phyloP scores from a whole-genome alignment of 2,329 filamentous ascomycete species.

The Hypomyces rosellus region DNA sequence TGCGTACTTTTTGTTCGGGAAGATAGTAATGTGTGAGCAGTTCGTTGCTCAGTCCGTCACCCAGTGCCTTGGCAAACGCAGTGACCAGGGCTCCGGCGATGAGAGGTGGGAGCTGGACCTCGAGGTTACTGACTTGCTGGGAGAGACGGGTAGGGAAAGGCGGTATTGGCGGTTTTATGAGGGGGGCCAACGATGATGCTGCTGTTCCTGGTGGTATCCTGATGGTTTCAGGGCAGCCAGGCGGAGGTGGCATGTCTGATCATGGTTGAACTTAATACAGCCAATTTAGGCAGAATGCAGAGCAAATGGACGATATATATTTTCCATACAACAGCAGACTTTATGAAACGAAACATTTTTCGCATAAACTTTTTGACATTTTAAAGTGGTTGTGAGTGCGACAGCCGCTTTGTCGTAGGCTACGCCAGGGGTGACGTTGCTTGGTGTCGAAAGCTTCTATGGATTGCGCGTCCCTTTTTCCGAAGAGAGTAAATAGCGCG shows the following conservation, averaged over 20 bases:
- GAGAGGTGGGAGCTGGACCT: slow-evolving; percentile 29
- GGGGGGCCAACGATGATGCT: slow-evolving; percentile 7
- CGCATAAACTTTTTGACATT: neutral
- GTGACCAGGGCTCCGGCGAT: slow-evolving; percentile 29
- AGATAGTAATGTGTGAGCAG: slow-evolving; percentile 33
- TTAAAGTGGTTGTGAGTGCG: neutral
- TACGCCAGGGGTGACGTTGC: slow-evolving; percentile 23
- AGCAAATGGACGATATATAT: too few species aligned
- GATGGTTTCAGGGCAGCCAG: slow-evolving; percentile 20
- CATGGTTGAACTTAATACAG: slow-evolving; percentile 15
- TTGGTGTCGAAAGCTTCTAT: slow-evolving; percentile 15
- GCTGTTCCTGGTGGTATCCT: slow-evolving; percentile 18
- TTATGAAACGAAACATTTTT: neutral
- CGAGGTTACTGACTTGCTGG: slow-evolving; percentile 24
- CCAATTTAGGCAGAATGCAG: too few species aligned
- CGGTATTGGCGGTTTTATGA: slow-evolving; percentile 29
- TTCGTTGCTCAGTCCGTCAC: slow-evolving; percentile 29
- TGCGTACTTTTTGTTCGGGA: slow-evolving; percentile 23
- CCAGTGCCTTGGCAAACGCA: slow-evolving; percentile 29
- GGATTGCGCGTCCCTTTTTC: slow-evolving; percentile 26
- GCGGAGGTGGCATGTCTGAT: slow-evolving; percentile 24
- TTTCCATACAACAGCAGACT: too few species aligned
- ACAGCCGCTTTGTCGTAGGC: slow-evolving; percentile 1
- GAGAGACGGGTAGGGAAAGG: slow-evolving; percentile 23
- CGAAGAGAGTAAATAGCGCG: slow-evolving; percentile 18